A percentile compares a stretch with the other conserved stretches of the same genome.
Conservation (phyloP, 768 basidiomycete species). For the Mycena vitilis region DNA sequence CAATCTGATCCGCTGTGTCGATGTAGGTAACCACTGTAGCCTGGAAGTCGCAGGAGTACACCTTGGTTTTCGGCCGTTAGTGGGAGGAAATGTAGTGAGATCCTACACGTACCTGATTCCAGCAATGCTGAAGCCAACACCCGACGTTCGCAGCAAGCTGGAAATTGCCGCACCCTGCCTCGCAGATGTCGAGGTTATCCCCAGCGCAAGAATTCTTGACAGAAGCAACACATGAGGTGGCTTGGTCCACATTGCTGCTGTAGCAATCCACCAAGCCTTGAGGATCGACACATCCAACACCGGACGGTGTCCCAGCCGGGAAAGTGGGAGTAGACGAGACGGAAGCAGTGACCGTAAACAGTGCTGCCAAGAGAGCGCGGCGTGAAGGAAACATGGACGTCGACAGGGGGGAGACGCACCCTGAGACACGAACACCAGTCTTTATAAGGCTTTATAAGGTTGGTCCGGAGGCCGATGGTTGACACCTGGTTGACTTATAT, state of each 20-base stretch:
- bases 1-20: slow-evolving; percentile 12
- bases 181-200: neutral
- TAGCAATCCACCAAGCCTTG: slow-evolving; percentile 20
- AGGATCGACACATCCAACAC: slow-evolving; percentile 16
- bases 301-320: slow-evolving; percentile 17
- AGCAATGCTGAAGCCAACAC: slow-evolving; percentile 20
- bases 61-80: slow-evolving; percentile 6
- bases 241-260: slow-evolving; percentile 14
- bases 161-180: slow-evolving; percentile 3
- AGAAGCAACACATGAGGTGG: slow-evolving; percentile 2
- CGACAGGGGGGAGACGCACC: neutral
- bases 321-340: slow-evolving; percentile 14
- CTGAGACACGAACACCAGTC: neutral
- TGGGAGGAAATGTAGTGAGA: neutral
- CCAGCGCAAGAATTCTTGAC: slow-evolving; percentile 3
- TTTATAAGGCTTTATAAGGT: neutral
- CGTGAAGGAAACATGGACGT: slow-evolving; percentile 7
- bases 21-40: slow-evolving; percentile 13
- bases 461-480: slow-evolving; percentile 7
- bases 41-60: slow-evolving; percentile 21
- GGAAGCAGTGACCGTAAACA: slow-evolving; percentile 9
- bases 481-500: slow-evolving; percentile 7
- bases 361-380: slow-evolving; percentile 13
- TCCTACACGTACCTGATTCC: slow-evolving; percentile 16
- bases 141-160: slow-evolving; percentile 20